Percentiles rank a stretch among this genome's conserved stretches.
Conservation (phyloP, 192 early-diverging fungal genomes). For the Umbelopsis isabellina region DNA sequence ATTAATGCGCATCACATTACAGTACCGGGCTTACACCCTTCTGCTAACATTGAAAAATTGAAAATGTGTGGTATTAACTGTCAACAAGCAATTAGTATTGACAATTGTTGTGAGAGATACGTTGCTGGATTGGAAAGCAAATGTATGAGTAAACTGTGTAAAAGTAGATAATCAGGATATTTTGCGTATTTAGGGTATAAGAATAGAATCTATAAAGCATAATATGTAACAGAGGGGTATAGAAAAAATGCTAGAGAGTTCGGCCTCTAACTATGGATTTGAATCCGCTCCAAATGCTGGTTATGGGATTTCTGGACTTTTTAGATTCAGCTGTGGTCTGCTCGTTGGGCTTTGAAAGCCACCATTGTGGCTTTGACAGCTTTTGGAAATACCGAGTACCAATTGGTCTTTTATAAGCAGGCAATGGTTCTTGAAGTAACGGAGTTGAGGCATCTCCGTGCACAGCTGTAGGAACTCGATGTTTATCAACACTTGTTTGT, state of each 20-base stretch:
- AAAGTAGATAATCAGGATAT: too few relatives aligned
- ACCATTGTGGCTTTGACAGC: slow-evolving; percentile 8
- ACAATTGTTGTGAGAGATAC: too few relatives aligned
- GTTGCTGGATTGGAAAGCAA: too few relatives aligned
- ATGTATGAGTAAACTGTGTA: too few relatives aligned
- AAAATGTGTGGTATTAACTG: too few relatives aligned
- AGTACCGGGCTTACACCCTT: too few relatives aligned
- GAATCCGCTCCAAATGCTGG: neutral
- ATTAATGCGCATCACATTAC: too few relatives aligned
- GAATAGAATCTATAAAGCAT: neutral
- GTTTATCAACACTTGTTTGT: neutral
- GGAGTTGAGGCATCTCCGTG: slow-evolving; percentile 4
- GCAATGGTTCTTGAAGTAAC: neutral
- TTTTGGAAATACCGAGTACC: neutral
- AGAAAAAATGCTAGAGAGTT: neutral
- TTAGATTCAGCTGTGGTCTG: neutral
- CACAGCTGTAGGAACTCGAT: neutral
- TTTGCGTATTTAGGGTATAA: too few relatives aligned
- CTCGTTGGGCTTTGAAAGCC: neutral
- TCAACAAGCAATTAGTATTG: too few relatives aligned
- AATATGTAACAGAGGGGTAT: neutral
- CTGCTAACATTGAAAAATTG: too few relatives aligned
- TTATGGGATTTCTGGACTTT: neutral
- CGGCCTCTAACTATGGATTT: neutral
- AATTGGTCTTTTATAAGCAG: neutral